phyloP scores from a whole-genome alignment of 2,329 filamentous ascomycete genomes.

The Xylaria sp. region DNA sequence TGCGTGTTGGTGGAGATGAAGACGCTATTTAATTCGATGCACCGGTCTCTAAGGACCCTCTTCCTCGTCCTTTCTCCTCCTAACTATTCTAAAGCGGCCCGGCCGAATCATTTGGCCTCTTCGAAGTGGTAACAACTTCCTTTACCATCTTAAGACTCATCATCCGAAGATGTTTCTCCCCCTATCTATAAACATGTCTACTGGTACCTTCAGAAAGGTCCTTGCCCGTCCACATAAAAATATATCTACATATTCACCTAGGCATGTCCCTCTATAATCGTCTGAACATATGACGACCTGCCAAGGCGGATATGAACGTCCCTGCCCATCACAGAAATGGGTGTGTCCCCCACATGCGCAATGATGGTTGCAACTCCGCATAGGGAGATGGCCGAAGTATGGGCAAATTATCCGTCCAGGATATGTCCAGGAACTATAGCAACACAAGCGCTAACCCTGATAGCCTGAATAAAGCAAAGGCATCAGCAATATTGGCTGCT shows the following conservation, averaged over 20 bases:
- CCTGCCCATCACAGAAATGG: not conserved
- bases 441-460: not conserved
- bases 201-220: not conserved
- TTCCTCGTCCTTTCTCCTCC: not conserved
- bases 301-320: not conserved
- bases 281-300: not conserved
- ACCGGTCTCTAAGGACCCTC: not conserved
- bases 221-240: not conserved
- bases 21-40: slow-evolving; percentile 11
- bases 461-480: not conserved
- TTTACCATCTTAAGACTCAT: not conserved
- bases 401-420: not conserved
- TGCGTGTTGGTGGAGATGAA: slow-evolving; percentile 31
- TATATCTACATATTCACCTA: not conserved
- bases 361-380: not conserved
- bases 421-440: not conserved
- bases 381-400: too few relatives aligned
- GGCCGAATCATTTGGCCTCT: not conserved
- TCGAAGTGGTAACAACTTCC: not conserved
- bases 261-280: not conserved
- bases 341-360: not conserved
- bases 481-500: not conserved
- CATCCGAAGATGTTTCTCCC: not conserved
- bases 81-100: not conserved
- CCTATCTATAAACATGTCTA: not conserved